These are phyloP conservation scores for Boletellus ananas DNA, from an alignment of 768 basidiomycete species.

Conservation along the genomic window DNA sequence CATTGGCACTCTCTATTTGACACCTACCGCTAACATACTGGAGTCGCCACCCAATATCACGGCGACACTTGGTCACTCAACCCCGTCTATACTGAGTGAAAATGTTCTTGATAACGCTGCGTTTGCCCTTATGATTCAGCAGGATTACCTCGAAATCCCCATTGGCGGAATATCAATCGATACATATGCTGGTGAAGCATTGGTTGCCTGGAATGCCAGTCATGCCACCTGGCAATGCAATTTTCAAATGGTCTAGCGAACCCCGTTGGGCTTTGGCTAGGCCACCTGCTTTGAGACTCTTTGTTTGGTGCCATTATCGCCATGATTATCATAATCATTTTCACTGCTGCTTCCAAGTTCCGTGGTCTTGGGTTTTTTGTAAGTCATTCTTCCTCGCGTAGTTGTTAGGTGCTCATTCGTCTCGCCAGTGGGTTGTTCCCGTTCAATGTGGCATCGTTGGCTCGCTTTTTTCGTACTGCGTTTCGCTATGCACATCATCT, in stretches of 20 bases:
- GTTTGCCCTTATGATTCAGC: slow-evolving; percentile 51
- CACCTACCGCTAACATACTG: slow-evolving; percentile 37
- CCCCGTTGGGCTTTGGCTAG: slow-evolving; percentile 71
- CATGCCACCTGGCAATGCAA: slow-evolving; percentile 77
- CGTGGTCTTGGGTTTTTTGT: slow-evolving; percentile 60
- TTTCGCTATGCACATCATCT: slow-evolving; percentile 56
- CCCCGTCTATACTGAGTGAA: slow-evolving; percentile 32
- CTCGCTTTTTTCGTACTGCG: slow-evolving; percentile 65
- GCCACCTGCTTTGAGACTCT: slow-evolving; percentile 73
- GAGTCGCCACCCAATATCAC: slow-evolving; percentile 54
- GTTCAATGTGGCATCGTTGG: slow-evolving; percentile 68
- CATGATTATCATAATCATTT: slow-evolving; percentile 61
- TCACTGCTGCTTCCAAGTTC: slow-evolving; percentile 54
- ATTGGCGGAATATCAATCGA: slow-evolving; percentile 70
- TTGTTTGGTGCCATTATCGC: slow-evolving; percentile 56
- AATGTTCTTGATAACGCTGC: slow-evolving; percentile 54
- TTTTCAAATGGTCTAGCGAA: slow-evolving; percentile 70
- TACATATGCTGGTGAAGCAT: slow-evolving; percentile 40
- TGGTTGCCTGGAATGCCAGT: slow-evolving; percentile 74
- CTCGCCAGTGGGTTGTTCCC: slow-evolving; percentile 61
- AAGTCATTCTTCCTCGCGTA: slow-evolving; percentile 32
- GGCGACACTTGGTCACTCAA: slow-evolving; percentile 41
- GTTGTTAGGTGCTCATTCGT: slow-evolving; percentile 1
- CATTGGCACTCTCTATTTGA: slow-evolving; percentile 30
- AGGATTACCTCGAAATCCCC: slow-evolving; percentile 51